These are phyloP conservation scores for Globisporangium megalacanthum DNA, from an alignment of 352 stramenopile species.

Conservation along the genomic window DNA sequence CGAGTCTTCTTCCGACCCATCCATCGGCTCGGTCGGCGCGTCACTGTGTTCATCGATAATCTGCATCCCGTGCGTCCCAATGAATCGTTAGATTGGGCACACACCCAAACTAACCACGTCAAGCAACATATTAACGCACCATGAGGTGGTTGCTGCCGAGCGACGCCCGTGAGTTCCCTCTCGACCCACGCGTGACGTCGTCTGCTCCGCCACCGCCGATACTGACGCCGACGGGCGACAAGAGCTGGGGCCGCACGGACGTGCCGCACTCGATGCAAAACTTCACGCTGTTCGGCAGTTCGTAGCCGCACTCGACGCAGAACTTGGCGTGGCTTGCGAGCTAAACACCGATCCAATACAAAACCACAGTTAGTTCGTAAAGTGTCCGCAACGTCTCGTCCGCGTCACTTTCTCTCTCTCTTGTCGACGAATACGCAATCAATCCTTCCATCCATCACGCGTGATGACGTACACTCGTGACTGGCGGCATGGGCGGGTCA, in stretches of 20 bases:
- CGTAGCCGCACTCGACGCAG: slow-evolving; percentile 82
- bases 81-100: slow-evolving; percentile 1
- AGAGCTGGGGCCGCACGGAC: slow-evolving; percentile 42
- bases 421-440: neutral
- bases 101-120: neutral
- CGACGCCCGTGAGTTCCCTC: slow-evolving; percentile 37
- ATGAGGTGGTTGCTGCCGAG: slow-evolving; percentile 39
- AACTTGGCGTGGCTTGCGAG: slow-evolving; percentile 67
- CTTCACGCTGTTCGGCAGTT: slow-evolving; percentile 69
- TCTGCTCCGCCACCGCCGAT: slow-evolving; percentile 15
- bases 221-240: slow-evolving; percentile 38
- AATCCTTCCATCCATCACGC: too few relatives aligned
- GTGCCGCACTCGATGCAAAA: slow-evolving; percentile 87
- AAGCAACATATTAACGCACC: slow-evolving; percentile 16
- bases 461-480: slow-evolving; percentile 38
- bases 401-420: neutral
- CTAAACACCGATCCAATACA: slow-evolving; percentile 23
- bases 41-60: slow-evolving; percentile 74
- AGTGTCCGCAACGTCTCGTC: too few relatives aligned
- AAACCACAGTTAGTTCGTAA: too few relatives aligned
- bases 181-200: slow-evolving; percentile 26
- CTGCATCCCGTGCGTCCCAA: slow-evolving; percentile 6
- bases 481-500: slow-evolving; percentile 26
- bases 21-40: slow-evolving; percentile 43
- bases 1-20: slow-evolving; percentile 53